Percentiles rank a stretch among this genome's conserved stretches.
These are phyloP conservation scores for Sugiyamaella paludigena DNA, from an alignment of 1,139 yeast species.

Conservation along the genomic window DNA sequence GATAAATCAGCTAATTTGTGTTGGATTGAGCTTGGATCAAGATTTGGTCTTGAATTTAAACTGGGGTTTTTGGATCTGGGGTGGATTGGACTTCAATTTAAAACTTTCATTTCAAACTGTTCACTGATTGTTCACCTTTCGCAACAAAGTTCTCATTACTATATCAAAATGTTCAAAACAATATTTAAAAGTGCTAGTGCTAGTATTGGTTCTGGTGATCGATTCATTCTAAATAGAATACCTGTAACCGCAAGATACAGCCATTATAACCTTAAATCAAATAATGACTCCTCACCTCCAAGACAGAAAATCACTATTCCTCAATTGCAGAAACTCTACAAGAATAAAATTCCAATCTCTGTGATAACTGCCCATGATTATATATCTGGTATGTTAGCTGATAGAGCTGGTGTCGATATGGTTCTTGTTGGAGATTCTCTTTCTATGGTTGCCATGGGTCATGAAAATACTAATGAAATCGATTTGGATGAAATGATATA, in stretches of 20 bases:
- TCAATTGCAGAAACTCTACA: conserved; percentile 48
- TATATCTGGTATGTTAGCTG: conserved; percentile 72
- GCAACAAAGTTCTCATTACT: no score
- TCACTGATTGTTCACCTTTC: no score
- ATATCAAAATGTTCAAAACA: no score
- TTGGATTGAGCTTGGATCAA: no score
- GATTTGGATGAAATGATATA: conserved; percentile 75
- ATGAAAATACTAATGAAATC: conserved; percentile 70
- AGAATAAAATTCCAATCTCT: conserved; percentile 53
- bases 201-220: no score
- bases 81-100: no score
- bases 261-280: conserved; percentile 8
- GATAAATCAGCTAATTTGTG: no score
- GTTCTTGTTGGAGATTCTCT: conserved; percentile 87
- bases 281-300: neutral
- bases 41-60: no score
- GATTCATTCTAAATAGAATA: no score
- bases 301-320: conserved; percentile 38
- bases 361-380: conserved; percentile 87
- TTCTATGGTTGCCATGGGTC: conserved; percentile 89
- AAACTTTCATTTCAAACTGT: no score
- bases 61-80: no score
- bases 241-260: neutral
- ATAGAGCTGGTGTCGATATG: conserved; percentile 65
- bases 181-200: no score